Evolutionary conservation across 768 basidiomycete genomes (phyloP), one percentile per base, ranked within the genome.

Genomic region (Auricularia auricula-judae): DNA sequence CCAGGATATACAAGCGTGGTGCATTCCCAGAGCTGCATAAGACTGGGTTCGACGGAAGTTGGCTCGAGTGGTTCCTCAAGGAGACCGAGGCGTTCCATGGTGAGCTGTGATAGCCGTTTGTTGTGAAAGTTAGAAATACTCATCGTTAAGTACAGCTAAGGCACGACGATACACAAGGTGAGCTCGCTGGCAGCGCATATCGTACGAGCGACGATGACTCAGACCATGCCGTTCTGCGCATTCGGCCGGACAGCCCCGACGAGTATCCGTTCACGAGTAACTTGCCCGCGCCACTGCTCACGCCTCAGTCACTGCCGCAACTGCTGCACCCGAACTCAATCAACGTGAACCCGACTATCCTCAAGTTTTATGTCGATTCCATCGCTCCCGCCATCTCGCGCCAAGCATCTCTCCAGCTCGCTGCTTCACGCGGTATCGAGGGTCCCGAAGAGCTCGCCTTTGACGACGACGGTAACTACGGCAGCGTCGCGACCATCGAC

Each of bases 381-480:
- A 95, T 98, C 75, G 88, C 97, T 5, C 95, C 97, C 1, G 86
- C 88, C 64, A 95, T 99, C 70, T 90, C 94, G 14, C 79, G 81
- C 16, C 82, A 80, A 14, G 86, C 89, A 8, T 91, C 91, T 0
- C 73, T 86, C 39, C 71, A 78, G n/a, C 78, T 92, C 36, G 82
- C 88, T 34, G 79, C 84, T 7, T 82, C 84, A 1, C 79, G 80
- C 59, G 89, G 89, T 11, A 84, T 90, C 69, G 73, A 73, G 16
- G 86, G 86, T 1, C 83, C 84, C 66, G 84, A 80, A 23, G 88
- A 90, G 72, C 29, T 29, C 29, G 29, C 29, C 29, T 84, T 80
- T 72, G 87, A 93, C 68, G 94, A 98, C 73, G 97, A 99, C 70
- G 95, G 94, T 35, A 99, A 99, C 75, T 97, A 99, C 72, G 97